These are phyloP conservation scores for Inosperma sp. DNA, from an alignment of 768 basidiomycete species.

Conservation along the genomic window DNA sequence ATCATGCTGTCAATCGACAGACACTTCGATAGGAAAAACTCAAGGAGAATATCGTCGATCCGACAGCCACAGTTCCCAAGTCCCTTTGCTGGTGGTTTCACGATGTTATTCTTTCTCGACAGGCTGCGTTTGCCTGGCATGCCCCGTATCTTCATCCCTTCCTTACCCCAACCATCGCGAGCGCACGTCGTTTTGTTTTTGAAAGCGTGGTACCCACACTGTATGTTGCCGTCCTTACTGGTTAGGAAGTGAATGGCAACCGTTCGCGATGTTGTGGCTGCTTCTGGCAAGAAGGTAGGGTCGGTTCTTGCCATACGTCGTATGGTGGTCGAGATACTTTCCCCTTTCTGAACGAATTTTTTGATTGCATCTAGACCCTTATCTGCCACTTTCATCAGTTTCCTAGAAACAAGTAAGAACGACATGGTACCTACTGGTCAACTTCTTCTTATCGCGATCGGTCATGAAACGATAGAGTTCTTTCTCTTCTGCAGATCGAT, in stretches of 20 bases:
- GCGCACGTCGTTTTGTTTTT: neutral
- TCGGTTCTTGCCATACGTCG: neutral
- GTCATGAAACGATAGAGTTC: neutral
- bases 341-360: neutral
- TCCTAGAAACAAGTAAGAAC: neutral
- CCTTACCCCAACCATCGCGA: slow-evolving; percentile 7
- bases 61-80: neutral
- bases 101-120: neutral
- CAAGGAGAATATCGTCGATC: neutral
- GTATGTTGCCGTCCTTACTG: neutral
- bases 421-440: neutral
- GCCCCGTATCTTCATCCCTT: neutral
- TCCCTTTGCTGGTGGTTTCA: neutral
- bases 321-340: neutral
- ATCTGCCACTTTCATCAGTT: neutral
- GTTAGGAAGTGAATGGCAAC: neutral
- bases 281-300: neutral
- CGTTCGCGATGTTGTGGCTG: neutral
- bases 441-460: neutral
- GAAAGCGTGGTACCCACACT: neutral
- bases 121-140: neutral
- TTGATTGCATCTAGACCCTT: neutral
- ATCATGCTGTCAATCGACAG: neutral
- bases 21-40: neutral
- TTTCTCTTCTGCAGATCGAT: neutral